phyloP scores from a whole-genome alignment of 495 filamentous ascomycete species.

The Thozetella sp. region DNA sequence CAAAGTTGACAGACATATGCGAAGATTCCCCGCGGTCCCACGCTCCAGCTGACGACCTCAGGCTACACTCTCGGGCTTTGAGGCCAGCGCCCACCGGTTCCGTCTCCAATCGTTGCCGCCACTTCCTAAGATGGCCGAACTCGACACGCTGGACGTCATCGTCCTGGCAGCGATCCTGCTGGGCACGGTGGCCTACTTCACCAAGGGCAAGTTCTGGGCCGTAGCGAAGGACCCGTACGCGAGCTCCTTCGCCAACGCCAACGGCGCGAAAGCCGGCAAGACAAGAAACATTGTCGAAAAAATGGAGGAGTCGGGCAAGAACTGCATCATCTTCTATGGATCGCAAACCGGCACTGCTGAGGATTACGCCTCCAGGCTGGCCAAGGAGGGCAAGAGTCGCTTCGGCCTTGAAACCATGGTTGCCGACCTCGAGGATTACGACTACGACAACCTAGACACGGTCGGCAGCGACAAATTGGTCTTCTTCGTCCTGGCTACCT shows the following conservation, averaged over 20 bases:
- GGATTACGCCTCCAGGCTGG: conserved; percentile 96
- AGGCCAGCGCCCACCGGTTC: not conserved
- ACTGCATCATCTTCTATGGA: conserved; percentile 97
- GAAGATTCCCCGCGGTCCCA: too few relatives aligned
- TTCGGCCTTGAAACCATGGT: conserved; percentile 99
- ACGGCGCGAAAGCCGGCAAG: conserved; percentile 80
- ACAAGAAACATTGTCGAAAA: conserved; percentile 92
- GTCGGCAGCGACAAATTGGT: conserved; percentile 89
- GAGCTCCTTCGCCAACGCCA: conserved; percentile 62
- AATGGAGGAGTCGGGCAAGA: conserved; percentile 94
- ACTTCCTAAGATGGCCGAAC: conserved; percentile 77
- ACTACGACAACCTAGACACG: conserved; percentile 91
- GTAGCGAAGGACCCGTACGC: conserved; percentile 87
- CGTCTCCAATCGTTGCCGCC: not conserved
- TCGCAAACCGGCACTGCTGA: conserved; percentile 98
- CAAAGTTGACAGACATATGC: too few relatives aligned
- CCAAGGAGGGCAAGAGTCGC: conserved; percentile 95
- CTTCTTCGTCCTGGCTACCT: conserved; percentile 95
- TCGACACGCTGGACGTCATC: conserved; percentile 91
- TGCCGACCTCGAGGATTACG: conserved; percentile 96
- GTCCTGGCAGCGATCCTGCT: conserved; percentile 84
- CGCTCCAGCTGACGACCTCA: too few relatives aligned
- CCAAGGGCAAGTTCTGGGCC: conserved; percentile 93
- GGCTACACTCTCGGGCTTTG: too few relatives aligned
- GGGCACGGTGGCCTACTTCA: conserved; percentile 93